Evolutionary conservation across 108 stramenopile genomes (phyloP), one percentile per base, ranked within the genome.

Genomic region (Pinguiococcus pyrenoidosus): DNA sequence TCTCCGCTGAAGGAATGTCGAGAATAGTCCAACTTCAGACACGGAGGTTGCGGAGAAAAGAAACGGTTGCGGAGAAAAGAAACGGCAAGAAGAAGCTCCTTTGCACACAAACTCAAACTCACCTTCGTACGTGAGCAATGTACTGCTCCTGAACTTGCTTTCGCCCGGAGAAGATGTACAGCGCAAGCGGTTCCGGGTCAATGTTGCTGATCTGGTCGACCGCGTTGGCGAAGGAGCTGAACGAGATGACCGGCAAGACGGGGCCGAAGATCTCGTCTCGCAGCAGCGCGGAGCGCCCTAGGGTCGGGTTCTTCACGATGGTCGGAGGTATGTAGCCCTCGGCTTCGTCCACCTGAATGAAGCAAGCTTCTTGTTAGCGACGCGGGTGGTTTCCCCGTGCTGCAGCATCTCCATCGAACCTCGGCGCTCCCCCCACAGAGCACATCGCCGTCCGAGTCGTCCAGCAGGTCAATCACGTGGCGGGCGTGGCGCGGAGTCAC

Each of bases 191-290:
- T n/a, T n/a, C n/a, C n/a, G n/a, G n/a, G n/a, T n/a, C n/a, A n/a
- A n/a, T n/a, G n/a, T 53, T 51, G 1, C 54, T 44, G 16, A 66
- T 24, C 14, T 22, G n/a, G 23, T 39, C 37, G 20, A 71, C 24
- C 8, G 52, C 58, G 5, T 65, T 64, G 6, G 40, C 51, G 17
- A 56, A 1, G 25, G 17, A 2, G 16, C 23, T 33, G 29, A 42
- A 17, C 3, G 34, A 20, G 9, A 46, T 22, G 39, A 64, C 33
- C 9, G 54, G 53, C 10, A 71, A 46, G 12, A 65, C 27, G n/a
- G 69, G 69, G 23, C 69, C 69, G 28, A 71, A 71, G 43, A 66
- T 59, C 45, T 72, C 71, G 17, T 56, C 55, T 23, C 1, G 1
- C 42, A 32, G 2, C 12, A 56, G n/a, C 13, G 23, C 17, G 18